Percentiles rank a stretch among this genome's conserved stretches.
Evolutionary conservation across 345 rosid species (phyloP).

Genomic region (Erucastrum elatum): DNA sequence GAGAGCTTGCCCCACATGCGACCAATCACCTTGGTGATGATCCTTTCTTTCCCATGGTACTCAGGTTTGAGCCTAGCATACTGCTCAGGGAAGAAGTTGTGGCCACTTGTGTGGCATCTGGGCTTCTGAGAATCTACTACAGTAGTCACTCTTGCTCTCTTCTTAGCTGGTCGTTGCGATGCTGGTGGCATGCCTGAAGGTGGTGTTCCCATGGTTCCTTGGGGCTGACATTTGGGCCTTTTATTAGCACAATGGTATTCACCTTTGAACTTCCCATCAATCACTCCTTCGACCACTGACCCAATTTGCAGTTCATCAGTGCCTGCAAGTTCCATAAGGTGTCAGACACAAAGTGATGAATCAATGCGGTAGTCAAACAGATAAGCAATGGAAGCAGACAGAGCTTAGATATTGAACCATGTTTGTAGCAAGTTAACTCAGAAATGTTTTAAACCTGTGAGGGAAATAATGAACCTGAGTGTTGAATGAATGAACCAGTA

Average conservation of each 20-base stretch:
- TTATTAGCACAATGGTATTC: not conserved
- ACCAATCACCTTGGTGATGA: not conserved
- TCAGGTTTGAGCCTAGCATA: slow-evolving; percentile 1
- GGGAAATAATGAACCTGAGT: not conserved
- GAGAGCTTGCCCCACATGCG: not conserved
- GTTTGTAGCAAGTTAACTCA: not conserved
- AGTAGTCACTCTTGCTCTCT: not conserved
- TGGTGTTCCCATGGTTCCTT: not conserved
- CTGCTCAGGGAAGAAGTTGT: slow-evolving; percentile 7
- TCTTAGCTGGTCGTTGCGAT: not conserved
- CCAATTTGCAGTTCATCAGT: too few relatives aligned
- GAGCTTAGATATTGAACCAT: not conserved
- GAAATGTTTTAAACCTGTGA: not conserved
- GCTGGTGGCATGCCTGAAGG: not conserved
- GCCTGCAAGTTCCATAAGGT: too few relatives aligned
- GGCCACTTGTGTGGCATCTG: not conserved
- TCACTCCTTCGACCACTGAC: too few relatives aligned
- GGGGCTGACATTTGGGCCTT: not conserved
- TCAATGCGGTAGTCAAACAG: too few relatives aligned
- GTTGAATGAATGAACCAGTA: too few relatives aligned
- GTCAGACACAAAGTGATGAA: too few relatives aligned
- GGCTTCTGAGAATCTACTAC: not conserved
- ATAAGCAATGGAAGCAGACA: not conserved
- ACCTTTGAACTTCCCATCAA: too few relatives aligned
- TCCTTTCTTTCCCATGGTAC: not conserved